Conservation (phyloP, 2,329 filamentous ascomycete species). For the Botrytis paeoniae region DNA sequence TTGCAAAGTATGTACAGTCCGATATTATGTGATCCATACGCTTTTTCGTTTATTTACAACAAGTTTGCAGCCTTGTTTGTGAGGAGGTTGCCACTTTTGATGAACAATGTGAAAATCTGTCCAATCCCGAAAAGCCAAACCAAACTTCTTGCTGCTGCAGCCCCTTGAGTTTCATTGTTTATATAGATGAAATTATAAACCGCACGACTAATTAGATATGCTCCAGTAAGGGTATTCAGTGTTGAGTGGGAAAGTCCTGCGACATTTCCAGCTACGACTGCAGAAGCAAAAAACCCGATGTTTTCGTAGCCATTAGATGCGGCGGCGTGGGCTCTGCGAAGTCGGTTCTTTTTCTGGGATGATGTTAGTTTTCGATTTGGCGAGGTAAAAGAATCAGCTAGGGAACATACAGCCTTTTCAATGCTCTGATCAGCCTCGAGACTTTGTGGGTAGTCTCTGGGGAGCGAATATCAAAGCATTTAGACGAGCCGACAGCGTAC, state of each 20-base stretch:
- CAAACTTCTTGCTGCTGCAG: slow-evolving; percentile 22
- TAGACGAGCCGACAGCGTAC: background rate
- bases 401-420: background rate
- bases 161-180: slow-evolving; percentile 22
- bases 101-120: slow-evolving; percentile 28
- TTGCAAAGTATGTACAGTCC: background rate
- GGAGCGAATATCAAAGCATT: background rate
- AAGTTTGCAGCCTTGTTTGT: slow-evolving; percentile 14
- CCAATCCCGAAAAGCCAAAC: slow-evolving; percentile 27
- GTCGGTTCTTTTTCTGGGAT: slow-evolving; percentile 35
- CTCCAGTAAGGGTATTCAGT: slow-evolving; percentile 25
- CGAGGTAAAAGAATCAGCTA: background rate
- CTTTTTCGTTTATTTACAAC: background rate
- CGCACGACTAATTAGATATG: slow-evolving; percentile 28
- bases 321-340: slow-evolving; percentile 41
- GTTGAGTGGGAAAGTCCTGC: slow-evolving; percentile 34
- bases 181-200: slow-evolving; percentile 31
- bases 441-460: background rate
- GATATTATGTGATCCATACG: background rate
- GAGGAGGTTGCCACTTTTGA: slow-evolving; percentile 29
- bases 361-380: background rate
- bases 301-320: slow-evolving; percentile 42
- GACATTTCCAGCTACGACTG: slow-evolving; percentile 41
- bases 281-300: slow-evolving; percentile 41
- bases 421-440: slow-evolving; percentile 3